phyloP scores from a whole-genome alignment of 345 rosid genomes.

The Sisymbrium altissimum region DNA sequence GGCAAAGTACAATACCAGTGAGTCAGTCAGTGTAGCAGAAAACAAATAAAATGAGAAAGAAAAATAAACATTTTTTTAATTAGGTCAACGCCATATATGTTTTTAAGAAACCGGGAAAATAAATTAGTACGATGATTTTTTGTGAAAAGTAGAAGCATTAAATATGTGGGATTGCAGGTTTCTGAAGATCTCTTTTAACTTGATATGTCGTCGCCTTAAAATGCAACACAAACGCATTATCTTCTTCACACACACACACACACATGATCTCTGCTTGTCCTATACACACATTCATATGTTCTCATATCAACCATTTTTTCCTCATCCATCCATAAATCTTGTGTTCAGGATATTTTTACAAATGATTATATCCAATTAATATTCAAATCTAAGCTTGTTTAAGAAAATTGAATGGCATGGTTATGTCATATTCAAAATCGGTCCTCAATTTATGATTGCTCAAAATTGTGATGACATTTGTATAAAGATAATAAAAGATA shows the following conservation, averaged over 20 bases:
- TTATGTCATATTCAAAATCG: neutral
- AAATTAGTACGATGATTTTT: neutral
- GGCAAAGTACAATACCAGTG: slow-evolving; percentile 1
- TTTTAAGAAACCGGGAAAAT: neutral
- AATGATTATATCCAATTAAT: neutral
- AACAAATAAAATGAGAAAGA: neutral
- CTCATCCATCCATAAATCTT: slow-evolving; percentile 25
- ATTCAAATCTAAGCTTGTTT: neutral
- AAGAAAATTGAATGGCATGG: neutral
- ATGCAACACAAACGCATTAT: slow-evolving; percentile 37
- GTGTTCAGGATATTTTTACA: slow-evolving; percentile 1
- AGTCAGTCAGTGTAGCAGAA: neutral
- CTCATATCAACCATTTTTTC: slow-evolving; percentile 4
- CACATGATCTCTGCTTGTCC: slow-evolving; percentile 10
- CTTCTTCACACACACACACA: slow-evolving; percentile 1
- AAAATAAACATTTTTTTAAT: neutral
- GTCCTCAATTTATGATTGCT: neutral
- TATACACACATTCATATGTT: slow-evolving; percentile 13
- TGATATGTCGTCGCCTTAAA: slow-evolving; percentile 23
- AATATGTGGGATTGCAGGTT: slow-evolving; percentile 19
- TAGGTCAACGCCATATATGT: slow-evolving; percentile 3
- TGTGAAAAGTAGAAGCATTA: neutral
- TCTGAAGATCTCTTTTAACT: slow-evolving; percentile 11
- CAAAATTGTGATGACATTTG: neutral
- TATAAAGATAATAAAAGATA: neutral